phyloP scores from a whole-genome alignment of 345 rosid genomes.

The Gossypium anomalum region DNA sequence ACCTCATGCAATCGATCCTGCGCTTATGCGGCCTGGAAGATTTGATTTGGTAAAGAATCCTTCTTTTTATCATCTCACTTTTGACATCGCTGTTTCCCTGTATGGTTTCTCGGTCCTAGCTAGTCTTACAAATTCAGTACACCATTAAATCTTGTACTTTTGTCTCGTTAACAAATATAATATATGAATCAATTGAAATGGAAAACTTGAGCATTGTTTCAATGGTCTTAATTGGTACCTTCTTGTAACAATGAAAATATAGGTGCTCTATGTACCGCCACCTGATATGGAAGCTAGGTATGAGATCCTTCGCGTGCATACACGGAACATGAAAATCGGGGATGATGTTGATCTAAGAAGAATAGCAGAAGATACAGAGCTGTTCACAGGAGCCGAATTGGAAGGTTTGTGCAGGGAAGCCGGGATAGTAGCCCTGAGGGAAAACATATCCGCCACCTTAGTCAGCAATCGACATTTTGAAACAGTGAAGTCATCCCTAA shows the following conservation, averaged over 20 bases:
- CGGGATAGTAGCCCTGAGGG: constrained; percentile 78
- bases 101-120: background rate
- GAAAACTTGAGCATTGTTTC: background rate
- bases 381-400: constrained; percentile 86
- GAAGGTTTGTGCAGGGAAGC: constrained; percentile 85
- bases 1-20: constrained; percentile 86
- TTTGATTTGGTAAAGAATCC: constrained; percentile 63
- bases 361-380: constrained; percentile 70
- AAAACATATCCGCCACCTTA: constrained; percentile 57
- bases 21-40: constrained; percentile 95
- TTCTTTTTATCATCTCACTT: background rate
- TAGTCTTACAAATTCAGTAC: background rate
- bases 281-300: constrained; percentile 74
- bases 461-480: constrained; percentile 65
- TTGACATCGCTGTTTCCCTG: background rate
- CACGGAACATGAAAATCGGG: constrained; percentile 65
- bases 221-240: background rate
- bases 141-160: no score
- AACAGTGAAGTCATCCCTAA: constrained; percentile 52
- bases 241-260: background rate
- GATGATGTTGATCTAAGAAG: constrained; percentile 63
- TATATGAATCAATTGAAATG: background rate
- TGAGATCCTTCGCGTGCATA: constrained; percentile 73
- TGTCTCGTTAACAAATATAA: no score
- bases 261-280: constrained; percentile 82